These are phyloP conservation scores for Cladorrhinum samala DNA, from an alignment of 495 filamentous ascomycete species.

Conservation along the genomic window DNA sequence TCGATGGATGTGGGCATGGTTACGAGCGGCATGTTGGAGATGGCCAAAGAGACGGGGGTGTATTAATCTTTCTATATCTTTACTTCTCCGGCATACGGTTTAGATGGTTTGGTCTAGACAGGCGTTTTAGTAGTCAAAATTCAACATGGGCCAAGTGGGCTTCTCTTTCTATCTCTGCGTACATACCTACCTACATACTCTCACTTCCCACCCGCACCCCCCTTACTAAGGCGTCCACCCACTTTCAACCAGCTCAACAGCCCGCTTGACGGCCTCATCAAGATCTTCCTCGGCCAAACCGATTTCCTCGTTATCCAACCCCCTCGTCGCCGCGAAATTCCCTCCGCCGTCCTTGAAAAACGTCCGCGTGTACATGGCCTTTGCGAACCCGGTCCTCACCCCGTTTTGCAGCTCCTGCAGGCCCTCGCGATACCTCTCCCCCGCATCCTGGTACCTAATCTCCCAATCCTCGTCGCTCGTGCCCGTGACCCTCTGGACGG, in stretches of 20 bases:
- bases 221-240: too few species aligned
- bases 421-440: conserved; percentile 40
- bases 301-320: conserved; percentile 43
- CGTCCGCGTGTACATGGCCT: conserved; percentile 45
- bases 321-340: conserved; percentile 28
- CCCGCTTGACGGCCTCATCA: conserved; percentile 45
- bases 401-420: conserved; percentile 21
- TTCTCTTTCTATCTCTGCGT: too few species aligned
- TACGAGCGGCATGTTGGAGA: conserved; percentile 38
- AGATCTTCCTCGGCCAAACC: conserved; percentile 52
- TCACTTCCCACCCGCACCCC: too few species aligned
- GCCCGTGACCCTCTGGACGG: conserved; percentile 46
- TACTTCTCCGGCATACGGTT: too few species aligned
- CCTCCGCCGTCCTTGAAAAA: conserved; percentile 40
- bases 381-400: conserved; percentile 39
- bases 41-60: conserved; percentile 27
- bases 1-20: conserved; percentile 45
- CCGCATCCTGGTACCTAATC: conserved; percentile 37
- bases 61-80: background rate
- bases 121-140: too few species aligned
- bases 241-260: too few species aligned
- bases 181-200: too few species aligned
- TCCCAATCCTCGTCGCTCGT: conserved; percentile 51
- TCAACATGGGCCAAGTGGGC: too few species aligned
- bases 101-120: too few species aligned